phyloP scores from a whole-genome alignment of 139 green algal species.

The Parachlorella kessleri region DNA sequence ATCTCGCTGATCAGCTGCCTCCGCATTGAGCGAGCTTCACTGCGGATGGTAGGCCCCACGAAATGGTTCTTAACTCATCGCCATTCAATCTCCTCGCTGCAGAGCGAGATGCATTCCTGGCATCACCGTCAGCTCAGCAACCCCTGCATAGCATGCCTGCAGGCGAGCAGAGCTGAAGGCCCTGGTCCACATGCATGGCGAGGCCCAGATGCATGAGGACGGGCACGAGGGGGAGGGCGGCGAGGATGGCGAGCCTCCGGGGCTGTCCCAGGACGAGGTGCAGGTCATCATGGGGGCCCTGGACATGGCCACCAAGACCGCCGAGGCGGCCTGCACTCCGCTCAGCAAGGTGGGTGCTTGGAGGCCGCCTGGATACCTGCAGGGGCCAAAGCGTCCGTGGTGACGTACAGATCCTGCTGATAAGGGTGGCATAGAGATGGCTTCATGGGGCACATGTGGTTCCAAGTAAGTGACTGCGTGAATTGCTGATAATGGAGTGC shows the following conservation, averaged over 20 bases:
- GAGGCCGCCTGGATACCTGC: background rate
- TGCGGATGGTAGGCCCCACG: no score
- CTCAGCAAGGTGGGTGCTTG: constrained; percentile 46
- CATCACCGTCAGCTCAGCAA: no score
- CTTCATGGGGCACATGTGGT: no score
- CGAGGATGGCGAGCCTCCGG: background rate
- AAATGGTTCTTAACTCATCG: no score
- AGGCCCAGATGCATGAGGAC: constrained; percentile 4
- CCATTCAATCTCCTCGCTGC: no score
- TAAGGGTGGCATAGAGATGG: no score
- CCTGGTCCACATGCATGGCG: constrained; percentile 37
- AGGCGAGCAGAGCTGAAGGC: constrained; percentile 37
- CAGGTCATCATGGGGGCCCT: constrained; percentile 54
- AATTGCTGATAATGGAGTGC: no score
- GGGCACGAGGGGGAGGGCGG: no score
- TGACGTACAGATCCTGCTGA: background rate
- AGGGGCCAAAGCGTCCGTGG: background rate
- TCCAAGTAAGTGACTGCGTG: no score
- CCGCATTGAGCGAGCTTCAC: no score
- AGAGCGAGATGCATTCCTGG: no score
- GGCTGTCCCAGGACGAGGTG: background rate
- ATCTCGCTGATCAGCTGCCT: no score
- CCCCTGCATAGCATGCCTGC: constrained; percentile 39
- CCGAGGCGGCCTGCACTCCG: constrained; percentile 52
- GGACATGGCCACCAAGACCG: constrained; percentile 52